Conservation (phyloP, 176 grass and related monocot species). For the Pontederia crassipes region DNA sequence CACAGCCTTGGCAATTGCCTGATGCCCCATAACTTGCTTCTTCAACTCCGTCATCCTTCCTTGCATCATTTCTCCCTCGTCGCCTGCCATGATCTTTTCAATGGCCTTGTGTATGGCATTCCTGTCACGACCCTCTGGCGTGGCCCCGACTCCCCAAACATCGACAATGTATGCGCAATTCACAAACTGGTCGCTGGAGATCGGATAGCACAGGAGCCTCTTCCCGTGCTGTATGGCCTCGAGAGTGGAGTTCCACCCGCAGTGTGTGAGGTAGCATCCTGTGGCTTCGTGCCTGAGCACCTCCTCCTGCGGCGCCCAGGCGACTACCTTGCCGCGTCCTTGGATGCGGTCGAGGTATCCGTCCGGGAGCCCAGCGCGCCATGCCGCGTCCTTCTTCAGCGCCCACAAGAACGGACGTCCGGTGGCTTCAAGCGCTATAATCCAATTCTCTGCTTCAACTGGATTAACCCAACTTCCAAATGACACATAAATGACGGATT, state of each 20-base stretch:
- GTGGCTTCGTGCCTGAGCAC: slow-evolving; percentile 45
- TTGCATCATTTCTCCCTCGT: slow-evolving; percentile 24
- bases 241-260: slow-evolving; percentile 82
- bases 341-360: slow-evolving; percentile 22
- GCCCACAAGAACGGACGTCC: slow-evolving; percentile 68
- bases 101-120: slow-evolving; percentile 15
- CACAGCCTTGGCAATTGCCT: slow-evolving; percentile 21
- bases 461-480: slow-evolving; percentile 73
- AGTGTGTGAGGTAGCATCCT: slow-evolving; percentile 77
- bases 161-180: slow-evolving; percentile 50
- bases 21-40: slow-evolving; percentile 22
- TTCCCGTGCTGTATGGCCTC: slow-evolving; percentile 55
- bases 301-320: slow-evolving; percentile 77
- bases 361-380: slow-evolving; percentile 54
- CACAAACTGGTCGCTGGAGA: slow-evolving; percentile 68
- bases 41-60: slow-evolving; percentile 30
- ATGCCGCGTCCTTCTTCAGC: slow-evolving; percentile 43
- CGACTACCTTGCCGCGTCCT: slow-evolving; percentile 52
- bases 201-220: slow-evolving; percentile 53
- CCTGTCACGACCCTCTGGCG: not conserved
- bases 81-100: slow-evolving; percentile 35
- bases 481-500: slow-evolving; percentile 75
- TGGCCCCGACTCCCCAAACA: slow-evolving; percentile 48
- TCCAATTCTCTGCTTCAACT: slow-evolving; percentile 31
- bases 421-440: slow-evolving; percentile 34